phyloP scores from a whole-genome alignment of 768 basidiomycete genomes.

The Butyriboletus loyo region DNA sequence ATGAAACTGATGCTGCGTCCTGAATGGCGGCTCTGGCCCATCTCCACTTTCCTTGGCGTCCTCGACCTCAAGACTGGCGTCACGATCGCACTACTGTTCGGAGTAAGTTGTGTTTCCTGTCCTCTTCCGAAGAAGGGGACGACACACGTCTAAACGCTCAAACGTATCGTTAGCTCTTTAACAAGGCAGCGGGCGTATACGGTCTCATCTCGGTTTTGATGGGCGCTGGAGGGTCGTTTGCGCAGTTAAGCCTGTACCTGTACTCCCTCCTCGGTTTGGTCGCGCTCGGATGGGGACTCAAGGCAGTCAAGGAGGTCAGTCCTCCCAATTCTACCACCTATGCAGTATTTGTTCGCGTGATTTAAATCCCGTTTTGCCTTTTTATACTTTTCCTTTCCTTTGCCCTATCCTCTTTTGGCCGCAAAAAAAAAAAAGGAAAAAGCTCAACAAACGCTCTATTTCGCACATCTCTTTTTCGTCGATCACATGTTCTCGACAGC shows the following conservation, averaged over 20 bases:
- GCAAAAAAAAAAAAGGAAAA: conserved; percentile 70
- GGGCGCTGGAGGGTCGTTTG: conserved; percentile 89
- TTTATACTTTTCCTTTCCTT: neutral
- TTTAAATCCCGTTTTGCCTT: conserved; percentile 4
- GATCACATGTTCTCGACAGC: conserved; percentile 89
- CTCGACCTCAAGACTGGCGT: conserved; percentile 95
- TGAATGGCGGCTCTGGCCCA: conserved; percentile 80
- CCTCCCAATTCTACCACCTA: neutral
- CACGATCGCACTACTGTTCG: conserved; percentile 83
- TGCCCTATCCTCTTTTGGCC: too few relatives aligned
- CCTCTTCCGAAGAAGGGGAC: neutral
- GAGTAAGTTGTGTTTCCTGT: conserved; percentile 48
- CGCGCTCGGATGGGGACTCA: conserved; percentile 83
- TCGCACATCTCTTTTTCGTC: conserved; percentile 88
- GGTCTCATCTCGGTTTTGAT: conserved; percentile 89
- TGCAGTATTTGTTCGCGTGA: conserved; percentile 3
- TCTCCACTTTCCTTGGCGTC: conserved; percentile 79
- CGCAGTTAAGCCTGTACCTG: conserved; percentile 88
- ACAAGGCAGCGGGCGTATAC: conserved; percentile 98
- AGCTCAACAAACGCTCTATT: conserved; percentile 76
- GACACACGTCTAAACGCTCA: conserved; percentile 6
- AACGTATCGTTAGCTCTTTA: conserved; percentile 58
- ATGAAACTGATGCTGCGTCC: conserved; percentile 83
- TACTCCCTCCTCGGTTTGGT: conserved; percentile 85
- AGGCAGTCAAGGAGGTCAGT: conserved; percentile 80